Conservation (phyloP, 169 alveolate genomes). For the Plasmodium malariae region DNA sequence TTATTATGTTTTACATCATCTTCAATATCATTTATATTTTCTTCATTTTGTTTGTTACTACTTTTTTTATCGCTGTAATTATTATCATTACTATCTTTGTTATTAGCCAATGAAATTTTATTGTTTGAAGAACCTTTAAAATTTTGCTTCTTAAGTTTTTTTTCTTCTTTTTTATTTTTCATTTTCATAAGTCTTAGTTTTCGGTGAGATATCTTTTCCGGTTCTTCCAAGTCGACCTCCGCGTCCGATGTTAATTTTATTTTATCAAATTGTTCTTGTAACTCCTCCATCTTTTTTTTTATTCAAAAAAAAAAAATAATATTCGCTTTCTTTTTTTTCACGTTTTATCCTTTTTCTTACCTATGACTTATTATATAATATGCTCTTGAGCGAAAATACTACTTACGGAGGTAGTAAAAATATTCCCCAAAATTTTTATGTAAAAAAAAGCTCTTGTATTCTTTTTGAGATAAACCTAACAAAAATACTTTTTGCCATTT, state of each 20-base stretch:
- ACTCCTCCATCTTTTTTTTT: slow-evolving; percentile 40
- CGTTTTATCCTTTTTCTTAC: not conserved
- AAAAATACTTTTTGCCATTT: no score
- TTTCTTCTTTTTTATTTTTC: slow-evolving; percentile 72
- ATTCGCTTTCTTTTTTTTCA: no score
- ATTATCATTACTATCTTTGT: slow-evolving; percentile 8
- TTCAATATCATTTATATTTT: slow-evolving; percentile 13
- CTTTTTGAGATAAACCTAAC: no score
- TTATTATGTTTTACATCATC: slow-evolving; percentile 18
- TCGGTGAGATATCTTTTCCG: slow-evolving; percentile 51
- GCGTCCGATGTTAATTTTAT: not conserved
- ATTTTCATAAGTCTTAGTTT: slow-evolving; percentile 53
- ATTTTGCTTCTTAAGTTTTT: slow-evolving; percentile 35
- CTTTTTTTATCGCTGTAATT: not conserved
- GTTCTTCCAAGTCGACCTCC: not conserved
- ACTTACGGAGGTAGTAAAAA: no score
- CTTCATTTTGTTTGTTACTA: not conserved
- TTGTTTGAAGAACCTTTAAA: slow-evolving; percentile 13
- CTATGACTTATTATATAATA: no score
- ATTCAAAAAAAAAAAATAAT: no score
- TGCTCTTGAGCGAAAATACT: no score
- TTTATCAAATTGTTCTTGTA: slow-evolving; percentile 14
- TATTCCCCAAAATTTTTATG: no score
- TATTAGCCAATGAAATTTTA: not conserved
- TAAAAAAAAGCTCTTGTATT: no score